A percentile compares a stretch with the other conserved stretches of the same genome.
These are phyloP conservation scores for Saturnispora ahearnii DNA, from an alignment of 805 yeast species.

Conservation along the genomic window DNA sequence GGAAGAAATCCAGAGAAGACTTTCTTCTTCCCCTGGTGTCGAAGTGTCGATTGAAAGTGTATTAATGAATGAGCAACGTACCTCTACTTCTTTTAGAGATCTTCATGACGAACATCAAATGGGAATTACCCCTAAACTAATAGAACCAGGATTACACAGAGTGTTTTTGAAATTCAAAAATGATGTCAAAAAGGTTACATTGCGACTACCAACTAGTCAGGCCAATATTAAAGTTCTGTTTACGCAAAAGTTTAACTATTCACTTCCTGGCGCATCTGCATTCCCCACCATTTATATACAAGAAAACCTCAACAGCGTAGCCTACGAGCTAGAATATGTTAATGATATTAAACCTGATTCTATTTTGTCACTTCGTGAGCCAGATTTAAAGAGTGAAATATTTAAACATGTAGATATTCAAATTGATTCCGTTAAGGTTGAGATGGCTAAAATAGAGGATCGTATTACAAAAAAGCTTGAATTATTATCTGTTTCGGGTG, in stretches of 20 bases:
- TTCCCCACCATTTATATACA: constrained; percentile 76
- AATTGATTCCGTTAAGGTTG: constrained; percentile 21
- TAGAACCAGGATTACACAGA: not conserved
- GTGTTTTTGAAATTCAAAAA: constrained; percentile 44
- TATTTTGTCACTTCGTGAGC: constrained; percentile 49
- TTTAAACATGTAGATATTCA: constrained; percentile 23
- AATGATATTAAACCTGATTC: constrained; percentile 51
- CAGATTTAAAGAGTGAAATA: constrained; percentile 22
- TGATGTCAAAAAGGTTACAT: constrained; percentile 45
- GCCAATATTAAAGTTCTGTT: constrained; percentile 60
- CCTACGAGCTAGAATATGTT: constrained; percentile 80
- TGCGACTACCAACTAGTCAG: constrained; percentile 38
- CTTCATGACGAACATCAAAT: not conserved
- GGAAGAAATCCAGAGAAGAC: constrained; percentile 3
- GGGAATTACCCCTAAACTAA: not conserved
- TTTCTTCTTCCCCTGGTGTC: constrained; percentile 2
- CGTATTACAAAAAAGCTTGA: constrained; percentile 20
- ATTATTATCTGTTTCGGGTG: constrained; percentile 7
- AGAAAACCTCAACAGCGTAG: constrained; percentile 48
- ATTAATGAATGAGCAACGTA: not conserved
- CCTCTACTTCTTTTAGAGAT: no score
- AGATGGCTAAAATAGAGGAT: constrained; percentile 22
- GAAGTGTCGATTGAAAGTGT: constrained; percentile 8
- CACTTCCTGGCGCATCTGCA: constrained; percentile 38
- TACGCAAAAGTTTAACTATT: constrained; percentile 79